Evolutionary conservation across 306 rosid species (phyloP).

Genomic region (Ceratonia siliqua): DNA sequence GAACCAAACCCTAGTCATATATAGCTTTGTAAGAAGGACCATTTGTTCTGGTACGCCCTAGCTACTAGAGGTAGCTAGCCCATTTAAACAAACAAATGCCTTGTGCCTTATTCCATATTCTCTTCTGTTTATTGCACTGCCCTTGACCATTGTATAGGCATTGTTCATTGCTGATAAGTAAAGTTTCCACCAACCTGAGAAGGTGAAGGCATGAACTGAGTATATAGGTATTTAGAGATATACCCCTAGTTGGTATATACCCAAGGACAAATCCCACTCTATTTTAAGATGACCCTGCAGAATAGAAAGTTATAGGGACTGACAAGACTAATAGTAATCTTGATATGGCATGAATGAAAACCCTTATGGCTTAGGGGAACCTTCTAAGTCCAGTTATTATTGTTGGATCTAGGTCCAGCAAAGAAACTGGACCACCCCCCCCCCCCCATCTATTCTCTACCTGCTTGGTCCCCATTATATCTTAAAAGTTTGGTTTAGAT

Average conservation of each 20-base stretch:
- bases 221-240: slow-evolving; percentile 2
- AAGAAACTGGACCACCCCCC: slow-evolving; percentile 20
- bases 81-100: too few relatives aligned
- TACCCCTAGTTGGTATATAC: slow-evolving; percentile 18
- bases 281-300: slow-evolving; percentile 20
- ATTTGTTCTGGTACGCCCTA: too few relatives aligned
- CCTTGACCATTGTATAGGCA: too few relatives aligned
- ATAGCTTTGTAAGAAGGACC: too few relatives aligned
- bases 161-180: slow-evolving; percentile 7
- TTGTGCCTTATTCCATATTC: too few relatives aligned
- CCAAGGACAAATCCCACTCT: slow-evolving; percentile 25
- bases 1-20: too few relatives aligned
- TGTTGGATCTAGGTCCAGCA: slow-evolving; percentile 31
- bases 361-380: not conserved
- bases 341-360: slow-evolving; percentile 7
- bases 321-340: too few relatives aligned
- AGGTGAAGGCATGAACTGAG: not conserved
- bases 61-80: too few relatives aligned
- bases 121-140: too few relatives aligned
- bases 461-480: slow-evolving; percentile 21
- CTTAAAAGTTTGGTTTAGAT: slow-evolving; percentile 7
- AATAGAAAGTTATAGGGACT: slow-evolving; percentile 16
- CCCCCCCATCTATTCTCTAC: not conserved
- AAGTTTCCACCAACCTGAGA: slow-evolving; percentile 29
- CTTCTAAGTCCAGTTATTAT: slow-evolving; percentile 14